Conservation (phyloP, 2,329 filamentous ascomycete species). For the Pleochaeta shiraiana region DNA sequence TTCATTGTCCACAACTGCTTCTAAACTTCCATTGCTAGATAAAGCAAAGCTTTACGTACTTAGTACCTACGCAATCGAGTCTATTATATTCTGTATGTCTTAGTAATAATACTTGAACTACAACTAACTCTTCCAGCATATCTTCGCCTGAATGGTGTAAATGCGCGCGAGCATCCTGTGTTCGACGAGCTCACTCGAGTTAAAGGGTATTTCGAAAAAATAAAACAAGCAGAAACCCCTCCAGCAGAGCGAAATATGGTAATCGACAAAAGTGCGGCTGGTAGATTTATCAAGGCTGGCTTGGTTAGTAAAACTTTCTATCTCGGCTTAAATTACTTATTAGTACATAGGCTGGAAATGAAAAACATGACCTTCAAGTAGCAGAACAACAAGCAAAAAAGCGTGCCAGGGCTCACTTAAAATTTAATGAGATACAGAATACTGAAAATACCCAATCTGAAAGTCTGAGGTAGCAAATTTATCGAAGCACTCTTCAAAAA, state of each 20-base stretch:
- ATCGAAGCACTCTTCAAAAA: too few species aligned
- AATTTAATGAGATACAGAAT: background rate
- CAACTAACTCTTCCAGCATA: slow-evolving; percentile 29
- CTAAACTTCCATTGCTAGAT: slow-evolving; percentile 75
- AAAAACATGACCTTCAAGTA: slow-evolving; percentile 27
- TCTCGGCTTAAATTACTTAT: background rate
- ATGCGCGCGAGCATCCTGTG: slow-evolving; percentile 69
- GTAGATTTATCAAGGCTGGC: slow-evolving; percentile 62
- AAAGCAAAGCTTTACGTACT: slow-evolving; percentile 88
- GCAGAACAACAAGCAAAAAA: slow-evolving; percentile 28
- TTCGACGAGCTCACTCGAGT: slow-evolving; percentile 72
- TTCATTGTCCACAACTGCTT: slow-evolving; percentile 42
- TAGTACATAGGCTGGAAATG: slow-evolving; percentile 21
- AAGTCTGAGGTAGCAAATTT: too few species aligned
- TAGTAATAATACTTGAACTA: background rate
- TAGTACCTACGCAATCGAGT: slow-evolving; percentile 73
- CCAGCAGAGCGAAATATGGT: slow-evolving; percentile 22
- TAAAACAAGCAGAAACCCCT: slow-evolving; percentile 51
- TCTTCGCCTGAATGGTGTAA: slow-evolving; percentile 53
- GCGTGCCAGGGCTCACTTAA: slow-evolving; percentile 12
- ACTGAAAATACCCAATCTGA: too few species aligned
- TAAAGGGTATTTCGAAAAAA: slow-evolving; percentile 82
- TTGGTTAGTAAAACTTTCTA: slow-evolving; percentile 29
- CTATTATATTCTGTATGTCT: slow-evolving; percentile 57
- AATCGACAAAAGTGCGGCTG: slow-evolving; percentile 54